Evolutionary conservation across 2,329 filamentous ascomycete species (phyloP).

Genomic region (Endoconidiophora laricicola): DNA sequence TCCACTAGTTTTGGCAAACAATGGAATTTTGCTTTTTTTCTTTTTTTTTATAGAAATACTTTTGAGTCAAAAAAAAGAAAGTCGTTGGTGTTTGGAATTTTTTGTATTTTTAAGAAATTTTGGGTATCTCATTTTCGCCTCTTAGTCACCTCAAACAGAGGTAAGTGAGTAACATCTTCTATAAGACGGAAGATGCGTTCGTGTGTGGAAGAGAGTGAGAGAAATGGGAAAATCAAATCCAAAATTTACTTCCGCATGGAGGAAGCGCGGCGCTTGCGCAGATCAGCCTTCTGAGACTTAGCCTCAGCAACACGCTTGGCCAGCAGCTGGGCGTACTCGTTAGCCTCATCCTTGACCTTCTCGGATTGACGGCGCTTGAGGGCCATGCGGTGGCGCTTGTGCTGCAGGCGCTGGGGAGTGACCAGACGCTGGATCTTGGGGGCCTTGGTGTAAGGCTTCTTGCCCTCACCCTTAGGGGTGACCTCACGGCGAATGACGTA

Average conservation of each 20-base stretch:
- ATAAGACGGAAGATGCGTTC: too few relatives aligned
- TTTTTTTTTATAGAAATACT: too few relatives aligned
- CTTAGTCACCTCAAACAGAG: too few relatives aligned
- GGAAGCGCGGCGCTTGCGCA: slow-evolving; percentile 91
- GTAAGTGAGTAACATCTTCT: too few relatives aligned
- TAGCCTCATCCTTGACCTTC: slow-evolving; percentile 96
- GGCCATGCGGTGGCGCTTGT: slow-evolving; percentile 96
- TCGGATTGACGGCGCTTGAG: slow-evolving; percentile 97
- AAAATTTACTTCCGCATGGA: slow-evolving; percentile 72
- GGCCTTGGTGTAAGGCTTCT: slow-evolving; percentile 98
- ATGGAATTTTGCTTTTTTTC: too few relatives aligned
- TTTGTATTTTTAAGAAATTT: too few relatives aligned
- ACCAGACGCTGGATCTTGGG: slow-evolving; percentile 99
- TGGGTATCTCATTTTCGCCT: too few relatives aligned
- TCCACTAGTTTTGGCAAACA: too few relatives aligned
- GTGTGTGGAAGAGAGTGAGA: too few relatives aligned
- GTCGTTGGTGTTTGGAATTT: too few relatives aligned
- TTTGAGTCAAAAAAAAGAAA: too few relatives aligned
- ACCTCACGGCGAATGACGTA: slow-evolving; percentile 99
- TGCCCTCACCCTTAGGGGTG: slow-evolving; percentile 92
- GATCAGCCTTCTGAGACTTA: slow-evolving; percentile 84
- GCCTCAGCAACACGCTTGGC: slow-evolving; percentile 95
- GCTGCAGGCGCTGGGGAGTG: slow-evolving; percentile 98
- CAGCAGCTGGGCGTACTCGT: slow-evolving; percentile 90
- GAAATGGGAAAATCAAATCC: too few relatives aligned